Percentiles rank a stretch among this genome's conserved stretches.
Evolutionary conservation across 345 rosid species (phyloP).

Genomic region (Aethionema arabicum): DNA sequence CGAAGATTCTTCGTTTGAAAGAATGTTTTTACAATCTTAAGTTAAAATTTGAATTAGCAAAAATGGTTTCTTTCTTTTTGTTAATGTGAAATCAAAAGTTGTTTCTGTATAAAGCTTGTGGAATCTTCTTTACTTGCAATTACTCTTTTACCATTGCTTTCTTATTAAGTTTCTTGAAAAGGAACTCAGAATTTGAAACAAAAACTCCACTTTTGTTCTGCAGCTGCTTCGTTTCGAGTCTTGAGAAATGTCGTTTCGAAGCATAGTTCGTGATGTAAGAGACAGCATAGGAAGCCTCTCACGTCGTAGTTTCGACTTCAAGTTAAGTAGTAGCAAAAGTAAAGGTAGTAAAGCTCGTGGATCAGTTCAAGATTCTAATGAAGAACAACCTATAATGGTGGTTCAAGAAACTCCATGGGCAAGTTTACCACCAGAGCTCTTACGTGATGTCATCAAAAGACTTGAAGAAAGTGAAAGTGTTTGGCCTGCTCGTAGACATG

Average conservation of each 20-base stretch:
- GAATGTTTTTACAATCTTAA: neutral
- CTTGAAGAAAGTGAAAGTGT: conserved; percentile 81
- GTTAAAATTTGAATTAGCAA: conserved; percentile 23
- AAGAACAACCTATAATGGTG: conserved; percentile 42
- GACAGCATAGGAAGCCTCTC: conserved; percentile 94
- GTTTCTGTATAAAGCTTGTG: conserved; percentile 49
- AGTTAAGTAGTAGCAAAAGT: conserved; percentile 58
- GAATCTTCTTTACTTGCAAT: conserved; percentile 43
- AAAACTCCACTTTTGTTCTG: conserved; percentile 28
- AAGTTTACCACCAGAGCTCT: conserved; percentile 83
- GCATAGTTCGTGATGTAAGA: conserved; percentile 88
- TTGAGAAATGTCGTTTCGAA: conserved; percentile 71
- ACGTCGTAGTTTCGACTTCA: conserved; percentile 80
- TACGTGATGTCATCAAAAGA: conserved; percentile 84
- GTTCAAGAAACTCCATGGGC: conserved; percentile 82
- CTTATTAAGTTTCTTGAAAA: conserved; percentile 39
- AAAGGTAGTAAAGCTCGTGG: conserved; percentile 73
- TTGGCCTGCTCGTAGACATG: conserved; percentile 90
- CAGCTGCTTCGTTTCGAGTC: conserved; percentile 25
- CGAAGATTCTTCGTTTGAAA: conserved; percentile 39
- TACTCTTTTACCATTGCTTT: conserved; percentile 41
- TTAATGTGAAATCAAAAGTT: conserved; percentile 45
- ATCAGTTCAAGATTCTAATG: conserved; percentile 63
- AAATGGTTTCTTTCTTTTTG: conserved; percentile 4
- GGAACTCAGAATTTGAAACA: conserved; percentile 31